Evolutionary conservation across 1,139 yeast species (phyloP).

Genomic region (Kluyveromyces marxianus): DNA sequence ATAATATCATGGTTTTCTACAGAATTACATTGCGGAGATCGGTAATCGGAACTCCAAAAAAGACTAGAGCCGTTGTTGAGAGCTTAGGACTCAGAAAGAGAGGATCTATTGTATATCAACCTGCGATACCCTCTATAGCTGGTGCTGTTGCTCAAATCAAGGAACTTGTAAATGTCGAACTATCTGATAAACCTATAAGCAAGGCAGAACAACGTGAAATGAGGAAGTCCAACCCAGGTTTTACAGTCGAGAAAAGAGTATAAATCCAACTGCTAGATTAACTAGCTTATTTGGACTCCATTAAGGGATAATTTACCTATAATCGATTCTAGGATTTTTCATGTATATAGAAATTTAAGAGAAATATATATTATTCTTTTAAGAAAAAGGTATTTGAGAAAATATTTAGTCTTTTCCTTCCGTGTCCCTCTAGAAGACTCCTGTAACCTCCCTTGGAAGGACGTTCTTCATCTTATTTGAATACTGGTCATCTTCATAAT

Average conservation of each 20-base stretch:
- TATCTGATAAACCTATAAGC: slow-evolving; percentile 48
- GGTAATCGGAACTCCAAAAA: slow-evolving; percentile 75
- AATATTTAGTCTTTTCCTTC: neutral
- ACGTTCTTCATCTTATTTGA: slow-evolving; percentile 6
- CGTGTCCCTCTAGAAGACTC: slow-evolving; percentile 3
- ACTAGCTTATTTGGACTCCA: too few species aligned
- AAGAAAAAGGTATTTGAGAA: neutral
- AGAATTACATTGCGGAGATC: slow-evolving; percentile 76
- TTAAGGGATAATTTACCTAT: too few species aligned
- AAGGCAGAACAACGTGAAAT: slow-evolving; percentile 45
- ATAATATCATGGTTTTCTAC: slow-evolving; percentile 36
- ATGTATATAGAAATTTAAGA: slow-evolving; percentile 5
- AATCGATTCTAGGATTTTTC: slow-evolving; percentile 2
- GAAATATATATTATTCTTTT: neutral
- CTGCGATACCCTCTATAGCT: slow-evolving; percentile 71
- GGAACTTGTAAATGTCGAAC: slow-evolving; percentile 81
- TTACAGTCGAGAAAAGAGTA: slow-evolving; percentile 36
- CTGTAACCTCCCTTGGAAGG: slow-evolving; percentile 11
- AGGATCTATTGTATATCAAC: slow-evolving; percentile 66
- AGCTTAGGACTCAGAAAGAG: slow-evolving; percentile 72
- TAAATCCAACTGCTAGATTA: too few species aligned
- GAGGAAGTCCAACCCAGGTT: slow-evolving; percentile 59
- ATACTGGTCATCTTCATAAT: slow-evolving; percentile 9
- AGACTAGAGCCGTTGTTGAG: slow-evolving; percentile 54
- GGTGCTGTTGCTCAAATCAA: slow-evolving; percentile 79